Conservation (phyloP, 2,329 filamentous ascomycete species). For the Cercospora beticola region DNA sequence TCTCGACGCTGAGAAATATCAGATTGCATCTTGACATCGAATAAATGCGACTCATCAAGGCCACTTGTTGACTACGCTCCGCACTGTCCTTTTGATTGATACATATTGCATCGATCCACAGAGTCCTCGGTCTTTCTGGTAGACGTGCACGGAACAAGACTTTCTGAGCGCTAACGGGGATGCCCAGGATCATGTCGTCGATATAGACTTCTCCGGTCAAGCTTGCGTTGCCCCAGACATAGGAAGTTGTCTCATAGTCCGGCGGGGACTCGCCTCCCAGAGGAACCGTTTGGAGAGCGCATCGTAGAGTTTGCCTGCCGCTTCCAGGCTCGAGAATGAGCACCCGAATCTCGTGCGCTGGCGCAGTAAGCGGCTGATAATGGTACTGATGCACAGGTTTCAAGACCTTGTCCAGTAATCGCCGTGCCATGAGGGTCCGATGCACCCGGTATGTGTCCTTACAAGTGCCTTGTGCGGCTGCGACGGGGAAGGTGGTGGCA, state of each 20-base stretch:
- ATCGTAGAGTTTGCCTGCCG: not conserved
- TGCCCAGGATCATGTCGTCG: not conserved
- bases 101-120: conserved; percentile 24
- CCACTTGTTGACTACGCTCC: conserved; percentile 22
- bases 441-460: not conserved
- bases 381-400: not conserved
- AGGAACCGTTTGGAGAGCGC: not conserved
- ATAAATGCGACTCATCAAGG: conserved; percentile 22
- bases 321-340: not conserved
- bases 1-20: conserved; percentile 14
- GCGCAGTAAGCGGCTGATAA: not conserved
- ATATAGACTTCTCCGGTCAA: not conserved
- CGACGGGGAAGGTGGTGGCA: not conserved
- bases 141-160: conserved; percentile 7
- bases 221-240: conserved; percentile 15
- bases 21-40: not conserved
- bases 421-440: not conserved
- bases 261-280: not conserved
- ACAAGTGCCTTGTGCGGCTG: not conserved
- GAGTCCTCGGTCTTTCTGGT: not conserved
- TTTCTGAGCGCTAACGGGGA: not conserved
- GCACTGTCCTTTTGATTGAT: not conserved
- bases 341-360: not conserved
- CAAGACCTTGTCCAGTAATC: not conserved
- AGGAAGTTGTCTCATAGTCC: conserved; percentile 18